These are phyloP conservation scores for Rhynchospora pubera DNA, from an alignment of 176 grass and related monocot species.

Conservation along the genomic window DNA sequence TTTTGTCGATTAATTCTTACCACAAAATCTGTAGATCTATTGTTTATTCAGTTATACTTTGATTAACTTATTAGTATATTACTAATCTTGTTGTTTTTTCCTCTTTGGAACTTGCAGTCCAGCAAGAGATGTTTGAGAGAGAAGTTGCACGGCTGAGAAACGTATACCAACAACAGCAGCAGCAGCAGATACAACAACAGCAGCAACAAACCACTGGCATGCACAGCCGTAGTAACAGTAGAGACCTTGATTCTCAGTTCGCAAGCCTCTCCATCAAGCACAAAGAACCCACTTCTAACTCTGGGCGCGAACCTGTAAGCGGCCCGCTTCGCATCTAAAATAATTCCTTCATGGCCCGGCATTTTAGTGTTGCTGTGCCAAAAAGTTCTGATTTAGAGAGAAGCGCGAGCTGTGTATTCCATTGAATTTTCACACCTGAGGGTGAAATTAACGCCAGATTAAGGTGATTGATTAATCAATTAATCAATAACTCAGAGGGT, in stretches of 20 bases:
- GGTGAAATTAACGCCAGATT: conserved; percentile 4
- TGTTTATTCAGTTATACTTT: neutral
- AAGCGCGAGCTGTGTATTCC: conserved; percentile 21
- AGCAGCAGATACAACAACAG: conserved; percentile 39
- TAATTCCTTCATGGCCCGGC: conserved; percentile 10
- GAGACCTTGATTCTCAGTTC: conserved; percentile 81
- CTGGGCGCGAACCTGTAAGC: conserved; percentile 30
- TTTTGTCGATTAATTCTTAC: neutral
- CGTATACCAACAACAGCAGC: conserved; percentile 73
- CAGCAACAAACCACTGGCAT: conserved; percentile 21
- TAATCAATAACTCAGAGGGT: conserved; percentile 4
- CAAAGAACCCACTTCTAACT: conserved; percentile 48
- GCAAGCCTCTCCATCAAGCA: conserved; percentile 84
- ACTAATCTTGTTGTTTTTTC: conserved; percentile 2
- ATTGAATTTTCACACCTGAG: neutral
- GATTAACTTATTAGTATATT: neutral
- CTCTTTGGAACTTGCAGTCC: conserved; percentile 51
- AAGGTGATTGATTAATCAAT: conserved; percentile 24
- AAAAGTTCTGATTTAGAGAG: conserved; percentile 7
- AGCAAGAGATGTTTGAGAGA: conserved; percentile 97
- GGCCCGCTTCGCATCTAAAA: conserved; percentile 55
- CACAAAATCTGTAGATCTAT: neutral
- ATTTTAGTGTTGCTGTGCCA: neutral
- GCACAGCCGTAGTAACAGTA: conserved; percentile 64
- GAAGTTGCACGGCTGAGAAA: conserved; percentile 63